Conservation (phyloP, 139 green algal genomes). For the Volvox reticuliferus region DNA sequence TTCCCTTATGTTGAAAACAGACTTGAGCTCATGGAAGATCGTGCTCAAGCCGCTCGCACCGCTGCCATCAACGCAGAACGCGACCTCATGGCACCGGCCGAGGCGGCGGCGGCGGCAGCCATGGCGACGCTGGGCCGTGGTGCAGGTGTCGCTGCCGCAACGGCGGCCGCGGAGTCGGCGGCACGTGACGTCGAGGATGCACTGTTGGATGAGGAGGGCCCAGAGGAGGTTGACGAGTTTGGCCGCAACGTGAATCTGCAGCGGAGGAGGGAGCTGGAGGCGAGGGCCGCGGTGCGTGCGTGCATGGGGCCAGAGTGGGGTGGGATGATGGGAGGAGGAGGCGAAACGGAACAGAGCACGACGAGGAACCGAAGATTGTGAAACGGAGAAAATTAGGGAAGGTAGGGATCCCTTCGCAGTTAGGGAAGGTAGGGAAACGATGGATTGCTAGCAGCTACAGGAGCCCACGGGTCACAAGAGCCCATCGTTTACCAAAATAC, state of each 20-base stretch:
- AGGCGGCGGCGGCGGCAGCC: slow-evolving; percentile 77
- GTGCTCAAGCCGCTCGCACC: slow-evolving; percentile 12
- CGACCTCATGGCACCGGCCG: slow-evolving; percentile 60
- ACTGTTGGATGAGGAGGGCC: slow-evolving; percentile 42
- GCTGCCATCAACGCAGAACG: slow-evolving; percentile 26
- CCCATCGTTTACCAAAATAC: too few species aligned
- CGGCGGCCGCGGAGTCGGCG: not conserved
- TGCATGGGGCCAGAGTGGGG: too few species aligned
- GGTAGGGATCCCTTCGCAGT: too few species aligned
- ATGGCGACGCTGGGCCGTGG: slow-evolving; percentile 69
- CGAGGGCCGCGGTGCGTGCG: slow-evolving; percentile 22
- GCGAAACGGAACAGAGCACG: too few species aligned
- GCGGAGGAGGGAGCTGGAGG: slow-evolving; percentile 59
- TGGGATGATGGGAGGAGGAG: too few species aligned
- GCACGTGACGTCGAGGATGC: slow-evolving; percentile 27
- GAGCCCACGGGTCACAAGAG: too few species aligned
- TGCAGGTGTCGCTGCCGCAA: slow-evolving; percentile 32
- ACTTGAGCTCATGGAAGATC: slow-evolving; percentile 40
- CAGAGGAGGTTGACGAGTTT: slow-evolving; percentile 90
- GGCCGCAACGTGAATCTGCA: slow-evolving; percentile 84
- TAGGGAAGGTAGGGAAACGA: too few species aligned
- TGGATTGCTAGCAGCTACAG: too few species aligned
- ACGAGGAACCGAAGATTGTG: too few species aligned
- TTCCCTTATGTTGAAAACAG: not conserved
- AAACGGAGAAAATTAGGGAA: too few species aligned